Conservation (phyloP, 306 rosid species). For the Cucurbita argyrosperma region DNA sequence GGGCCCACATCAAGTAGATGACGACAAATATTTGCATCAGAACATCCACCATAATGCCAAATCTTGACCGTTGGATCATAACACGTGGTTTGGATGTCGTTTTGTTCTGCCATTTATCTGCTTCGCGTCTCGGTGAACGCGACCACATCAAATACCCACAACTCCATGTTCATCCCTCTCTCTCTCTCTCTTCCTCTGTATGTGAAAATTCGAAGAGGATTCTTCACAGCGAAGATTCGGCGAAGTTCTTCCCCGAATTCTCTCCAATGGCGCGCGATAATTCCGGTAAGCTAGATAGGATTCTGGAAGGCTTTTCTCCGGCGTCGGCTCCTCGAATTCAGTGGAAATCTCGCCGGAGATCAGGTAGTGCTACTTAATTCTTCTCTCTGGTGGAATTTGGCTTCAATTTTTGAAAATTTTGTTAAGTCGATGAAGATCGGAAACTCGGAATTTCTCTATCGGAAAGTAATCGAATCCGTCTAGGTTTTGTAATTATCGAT, state of each 20-base stretch:
- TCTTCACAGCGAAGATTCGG: background rate
- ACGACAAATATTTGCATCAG: constrained; percentile 25
- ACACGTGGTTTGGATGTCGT: constrained; percentile 18
- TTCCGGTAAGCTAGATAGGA: constrained; percentile 30
- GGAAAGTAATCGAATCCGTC: background rate
- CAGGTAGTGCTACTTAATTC: constrained; percentile 31
- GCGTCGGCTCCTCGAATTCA: constrained; percentile 45
- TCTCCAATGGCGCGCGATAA: constrained; percentile 31
- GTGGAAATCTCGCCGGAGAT: constrained; percentile 84
- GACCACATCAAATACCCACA: constrained; percentile 11
- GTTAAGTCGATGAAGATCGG: background rate
- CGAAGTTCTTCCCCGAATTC: background rate
- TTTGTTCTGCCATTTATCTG: constrained; percentile 6
- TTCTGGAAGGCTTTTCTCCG: constrained; percentile 57
- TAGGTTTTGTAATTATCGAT: background rate
- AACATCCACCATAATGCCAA: constrained; percentile 18
- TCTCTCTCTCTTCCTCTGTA: background rate
- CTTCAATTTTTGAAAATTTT: background rate
- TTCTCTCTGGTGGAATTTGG: background rate
- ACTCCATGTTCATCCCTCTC: background rate
- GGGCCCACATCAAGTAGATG: constrained; percentile 6
- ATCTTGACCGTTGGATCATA: constrained; percentile 40
- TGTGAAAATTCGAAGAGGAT: background rate
- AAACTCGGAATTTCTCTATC: background rate
- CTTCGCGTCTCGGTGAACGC: constrained; percentile 9